These are phyloP conservation scores for Penicillium pulvis DNA, from an alignment of 495 filamentous ascomycete species.

Conservation along the genomic window DNA sequence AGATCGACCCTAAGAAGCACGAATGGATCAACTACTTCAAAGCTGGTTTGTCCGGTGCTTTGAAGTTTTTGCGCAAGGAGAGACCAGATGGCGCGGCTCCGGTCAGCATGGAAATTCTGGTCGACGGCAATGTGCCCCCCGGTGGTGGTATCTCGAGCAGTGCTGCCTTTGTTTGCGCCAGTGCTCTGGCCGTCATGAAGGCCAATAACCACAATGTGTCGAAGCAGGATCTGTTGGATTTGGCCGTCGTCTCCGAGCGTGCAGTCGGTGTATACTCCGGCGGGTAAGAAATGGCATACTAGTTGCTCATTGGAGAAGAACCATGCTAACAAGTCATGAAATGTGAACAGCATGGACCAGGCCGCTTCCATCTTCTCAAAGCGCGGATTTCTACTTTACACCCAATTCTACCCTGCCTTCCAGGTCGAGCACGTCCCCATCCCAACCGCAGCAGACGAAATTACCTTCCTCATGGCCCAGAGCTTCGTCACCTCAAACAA, in stretches of 20 bases:
- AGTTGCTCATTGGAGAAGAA: background rate
- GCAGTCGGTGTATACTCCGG: slow-evolving; percentile 96
- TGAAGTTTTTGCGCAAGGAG: slow-evolving; percentile 75
- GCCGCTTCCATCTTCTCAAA: slow-evolving; percentile 93
- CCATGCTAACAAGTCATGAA: background rate
- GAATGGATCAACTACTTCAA: slow-evolving; percentile 99
- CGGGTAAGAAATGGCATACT: slow-evolving; percentile 56
- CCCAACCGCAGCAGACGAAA: slow-evolving; percentile 76
- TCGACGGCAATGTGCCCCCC: slow-evolving; percentile 88
- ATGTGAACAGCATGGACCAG: slow-evolving; percentile 77
- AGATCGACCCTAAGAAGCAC: slow-evolving; percentile 80
- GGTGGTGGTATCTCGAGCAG: slow-evolving; percentile 92
- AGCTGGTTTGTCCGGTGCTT: slow-evolving; percentile 78
- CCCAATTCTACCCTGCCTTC: slow-evolving; percentile 84
- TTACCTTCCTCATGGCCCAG: slow-evolving; percentile 92
- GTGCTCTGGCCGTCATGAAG: slow-evolving; percentile 82
- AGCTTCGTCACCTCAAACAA: slow-evolving; percentile 93
- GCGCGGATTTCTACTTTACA: slow-evolving; percentile 82
- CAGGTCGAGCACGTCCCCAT: slow-evolving; percentile 77
- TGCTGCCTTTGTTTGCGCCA: slow-evolving; percentile 91
- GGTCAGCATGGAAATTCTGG: slow-evolving; percentile 80
- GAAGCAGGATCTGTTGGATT: slow-evolving; percentile 85
- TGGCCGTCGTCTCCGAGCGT: slow-evolving; percentile 91
- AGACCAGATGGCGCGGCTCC: slow-evolving; percentile 58
- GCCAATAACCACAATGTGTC: slow-evolving; percentile 84